Base-by-base conservation (phyloP, 805 yeast genomes). In the Nematodospora valgi region DNA sequence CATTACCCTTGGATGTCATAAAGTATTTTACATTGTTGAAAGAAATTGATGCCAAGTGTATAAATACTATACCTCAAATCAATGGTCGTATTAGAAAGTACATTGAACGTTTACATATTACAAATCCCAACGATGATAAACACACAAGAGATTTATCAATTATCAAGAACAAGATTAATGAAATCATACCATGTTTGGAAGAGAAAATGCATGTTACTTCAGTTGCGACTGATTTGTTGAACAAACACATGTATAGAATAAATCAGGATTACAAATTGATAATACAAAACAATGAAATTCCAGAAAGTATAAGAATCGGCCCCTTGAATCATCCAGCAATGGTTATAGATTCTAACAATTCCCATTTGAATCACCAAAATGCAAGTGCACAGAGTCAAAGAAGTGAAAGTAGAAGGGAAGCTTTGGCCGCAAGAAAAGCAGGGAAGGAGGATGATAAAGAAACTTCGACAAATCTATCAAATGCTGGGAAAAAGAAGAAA, bases 181-280 rank as follows among this genome's bases (percentile, higher is more conserved):
- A 86, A 39, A 69, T 91, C 37, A 78, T 91, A 67, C 97, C 98
- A 1, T 86, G 96, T 42, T 62, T 91, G 37, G 98, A 91, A 55
- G 97, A 93, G 56, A 93, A 93, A 60, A 87, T 93, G 94, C 97
- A 91, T 57, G 96, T 93, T 27, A 91, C 97, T 4, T 82, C 91
- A 1, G 81, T 86, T 25, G 96, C 97, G 15, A 74, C 86, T 20
- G 97, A 89, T 48, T 72, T 81, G 9, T 72, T 88, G 30, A 63
- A 71, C 20, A 77, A 80, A 39, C 84, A 86, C 50, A 62, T 86
- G 37, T 72, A 69, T 34, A 70, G 97, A 34, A 71, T 93, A 44
- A 85, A 89, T 52, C 77, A 82, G 46, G 95, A 86, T 52, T 89
- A 78, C 64, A 84, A 83, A 31, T 66, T 82, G 31, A 83, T 91